A percentile compares a stretch with the other conserved stretches of the same genome.
Evolutionary conservation across 768 basidiomycete genomes (phyloP).

Genomic region (Mycena leptocephala): DNA sequence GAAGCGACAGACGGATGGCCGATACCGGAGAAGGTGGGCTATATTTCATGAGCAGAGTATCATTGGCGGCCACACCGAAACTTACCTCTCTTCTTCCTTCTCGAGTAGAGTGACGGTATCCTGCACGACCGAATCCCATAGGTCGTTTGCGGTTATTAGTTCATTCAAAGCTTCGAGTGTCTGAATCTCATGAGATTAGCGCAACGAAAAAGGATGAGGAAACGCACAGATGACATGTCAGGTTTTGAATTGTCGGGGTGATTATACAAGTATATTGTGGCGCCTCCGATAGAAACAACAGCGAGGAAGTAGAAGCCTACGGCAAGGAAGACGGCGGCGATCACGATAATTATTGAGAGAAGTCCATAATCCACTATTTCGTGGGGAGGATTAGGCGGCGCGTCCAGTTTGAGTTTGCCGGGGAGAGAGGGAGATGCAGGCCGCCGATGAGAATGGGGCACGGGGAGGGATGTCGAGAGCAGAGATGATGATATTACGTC

Average conservation of each 20-base stretch:
- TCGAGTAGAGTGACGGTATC: conserved; percentile 79
- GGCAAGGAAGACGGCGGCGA: conserved; percentile 58
- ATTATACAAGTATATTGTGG: conserved; percentile 58
- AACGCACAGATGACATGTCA: conserved; percentile 72
- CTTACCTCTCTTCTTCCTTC: conserved; percentile 79
- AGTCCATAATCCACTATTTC: conserved; percentile 58
- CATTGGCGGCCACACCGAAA: conserved; percentile 2
- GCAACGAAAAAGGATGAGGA: conserved; percentile 20
- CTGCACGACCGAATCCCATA: conserved; percentile 84
- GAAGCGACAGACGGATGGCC: conserved; percentile 79
- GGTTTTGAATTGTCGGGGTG: conserved; percentile 50
- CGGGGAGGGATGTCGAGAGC: conserved; percentile 71
- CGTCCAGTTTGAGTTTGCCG: conserved; percentile 57
- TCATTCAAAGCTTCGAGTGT: conserved; percentile 78
- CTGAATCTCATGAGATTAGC: conserved; percentile 53
- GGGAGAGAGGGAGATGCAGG: conserved; percentile 59
- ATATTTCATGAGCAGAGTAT: conserved; percentile 43
- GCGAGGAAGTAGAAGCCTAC: conserved; percentile 61
- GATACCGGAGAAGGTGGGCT: conserved; percentile 67
- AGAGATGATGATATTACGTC: conserved; percentile 86
- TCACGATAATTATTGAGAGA: conserved; percentile 55
- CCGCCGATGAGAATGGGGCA: conserved; percentile 54
- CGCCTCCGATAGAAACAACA: conserved; percentile 55
- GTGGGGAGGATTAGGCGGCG: conserved; percentile 42
- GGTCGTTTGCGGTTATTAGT: conserved; percentile 75